Base-by-base conservation (phyloP, 495 filamentous ascomycete genomes). In the Pseudoneurospora amorphoporcata region DNA sequence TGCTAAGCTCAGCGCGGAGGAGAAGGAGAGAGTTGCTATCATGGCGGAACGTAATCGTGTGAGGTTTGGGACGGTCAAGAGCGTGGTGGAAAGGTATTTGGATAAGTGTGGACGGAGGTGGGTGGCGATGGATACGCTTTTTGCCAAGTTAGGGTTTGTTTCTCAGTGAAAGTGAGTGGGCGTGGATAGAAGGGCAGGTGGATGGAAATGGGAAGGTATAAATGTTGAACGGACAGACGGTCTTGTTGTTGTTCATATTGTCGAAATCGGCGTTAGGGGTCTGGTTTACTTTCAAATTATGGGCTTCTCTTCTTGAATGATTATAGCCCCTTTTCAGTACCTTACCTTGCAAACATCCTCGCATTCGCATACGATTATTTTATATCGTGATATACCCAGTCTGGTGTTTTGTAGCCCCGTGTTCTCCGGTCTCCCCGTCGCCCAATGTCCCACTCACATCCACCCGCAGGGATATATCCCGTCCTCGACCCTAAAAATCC, bases 61-160 rank as follows among this genome's bases (percentile, higher is more conserved):
- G 41, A 81, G 93, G 76, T 98, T 98, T 79, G 87, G 77, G 19
- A 93, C 92, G 8, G 83, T 94, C 68, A 90, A 87, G 82, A 87
- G 85, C 2, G 90, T 92, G n/a, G 94, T 96, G 12, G 93, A 93
- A 73, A 89, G 81, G 78, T 96, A 98, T 83, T 81, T 99, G 81
- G 92, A 92, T 79, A 95, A 94, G 85, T 97, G 94, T 85, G 95
- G 96, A 41, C 85, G 94, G 79, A 92, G 92, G 82, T 98, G 94
- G 94, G 95, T 99, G 71, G 92, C 92, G 72, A 99, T 98, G 95
- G 94, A 95, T 82, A 89, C 84, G 78, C 83, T 99, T 73, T 99
- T 98, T 80, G 81, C 82, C 3, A 88, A 87, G 81, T 68, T 88
- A 17, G 87, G 87, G 40, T 84, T 86, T 73, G 73, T 74, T 8